Base-by-base conservation (phyloP, 2,329 filamentous ascomycete genomes). In the Colletotrichum abscissum region DNA sequence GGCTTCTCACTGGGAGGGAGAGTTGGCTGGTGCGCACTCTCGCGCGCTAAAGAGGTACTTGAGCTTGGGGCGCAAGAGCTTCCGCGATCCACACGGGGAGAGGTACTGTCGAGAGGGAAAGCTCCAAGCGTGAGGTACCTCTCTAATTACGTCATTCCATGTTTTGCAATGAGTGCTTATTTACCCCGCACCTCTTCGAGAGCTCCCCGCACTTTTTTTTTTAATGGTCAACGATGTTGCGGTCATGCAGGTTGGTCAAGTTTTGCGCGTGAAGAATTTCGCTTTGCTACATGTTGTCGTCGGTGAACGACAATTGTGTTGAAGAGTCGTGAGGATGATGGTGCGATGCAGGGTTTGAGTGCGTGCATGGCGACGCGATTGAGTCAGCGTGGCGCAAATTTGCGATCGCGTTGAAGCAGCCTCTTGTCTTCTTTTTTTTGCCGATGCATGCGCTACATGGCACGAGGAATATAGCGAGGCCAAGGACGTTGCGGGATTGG, bases 401-500 rank as follows among this genome's bases (percentile, higher is more conserved):
- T 46, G 42, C 19, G 42, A 49, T 49, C 42, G 19, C n/a, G 8
- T 11, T 35, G 33, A 35, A 35, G 9, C 33, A 35, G 33, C 1
- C 33, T 35, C 33, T 35, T 46, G 12, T 33, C 8, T 33, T 33
- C 16, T 4, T 49, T 5, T 11, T 49, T 49, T 49, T 49, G 19
- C 19, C 42, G 42, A 49, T 19, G 11, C 7, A 9, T 49, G 42
- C 42, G 42, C 42, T 42, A 11, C 14, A 42, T 19, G 38, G 19
- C 16, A 42, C 33, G 11, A 4, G 38, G 38, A 42, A 7, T 22
- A 22, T 64, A 55, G 70, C 38, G 67, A 73, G 59, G 66, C 54
- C 38, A 69, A 49, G 42, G 54, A 38, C 11, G 66, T 70, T 65
- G 63, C 70, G 67, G 54, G 52, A 65, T 52, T 28, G 67, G 70